A percentile compares a stretch with the other conserved stretches of the same genome.
Evolutionary conservation across 2,329 filamentous ascomycete genomes (phyloP).

Genomic region (Sphaerulina populicola): DNA sequence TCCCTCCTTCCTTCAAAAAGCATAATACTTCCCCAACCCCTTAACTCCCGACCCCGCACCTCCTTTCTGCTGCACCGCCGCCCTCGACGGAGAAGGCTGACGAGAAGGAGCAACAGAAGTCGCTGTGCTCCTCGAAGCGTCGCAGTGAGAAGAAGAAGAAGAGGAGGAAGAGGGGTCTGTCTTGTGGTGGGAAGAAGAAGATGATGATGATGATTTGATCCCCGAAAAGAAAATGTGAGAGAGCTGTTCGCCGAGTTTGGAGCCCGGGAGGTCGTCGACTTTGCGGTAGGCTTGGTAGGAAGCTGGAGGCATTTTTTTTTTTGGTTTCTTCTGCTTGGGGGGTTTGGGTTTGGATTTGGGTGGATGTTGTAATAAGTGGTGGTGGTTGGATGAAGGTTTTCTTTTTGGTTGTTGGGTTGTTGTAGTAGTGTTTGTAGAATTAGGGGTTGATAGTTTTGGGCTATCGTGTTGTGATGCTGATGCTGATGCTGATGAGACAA

Average conservation of each 20-base stretch:
- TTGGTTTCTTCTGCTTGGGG: neutral
- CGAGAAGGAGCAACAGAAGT: no score
- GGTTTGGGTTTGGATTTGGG: neutral
- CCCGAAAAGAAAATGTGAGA: constrained; percentile 9
- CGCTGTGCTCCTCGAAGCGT: no score
- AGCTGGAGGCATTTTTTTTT: constrained; percentile 1
- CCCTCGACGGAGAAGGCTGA: no score
- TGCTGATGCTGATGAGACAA: neutral
- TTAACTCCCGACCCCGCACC: neutral
- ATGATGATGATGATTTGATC: no score
- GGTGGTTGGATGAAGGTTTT: neutral
- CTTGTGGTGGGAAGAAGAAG: no score
- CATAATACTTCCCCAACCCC: neutral
- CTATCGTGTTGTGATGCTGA: neutral
- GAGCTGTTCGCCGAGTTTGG: constrained; percentile 4
- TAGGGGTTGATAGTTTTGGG: neutral
- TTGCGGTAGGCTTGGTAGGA: constrained; percentile 1
- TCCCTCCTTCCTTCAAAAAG: neutral
- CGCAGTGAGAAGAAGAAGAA: no score
- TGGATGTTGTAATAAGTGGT: neutral
- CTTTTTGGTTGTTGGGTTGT: neutral
- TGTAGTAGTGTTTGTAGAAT: neutral
- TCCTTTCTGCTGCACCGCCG: no score
- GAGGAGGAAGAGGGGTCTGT: no score
- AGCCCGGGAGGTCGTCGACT: constrained; percentile 2